These are phyloP conservation scores for Saccharomycopsis olivae DNA, from an alignment of 805 yeast genomes.

Conservation along the genomic window DNA sequence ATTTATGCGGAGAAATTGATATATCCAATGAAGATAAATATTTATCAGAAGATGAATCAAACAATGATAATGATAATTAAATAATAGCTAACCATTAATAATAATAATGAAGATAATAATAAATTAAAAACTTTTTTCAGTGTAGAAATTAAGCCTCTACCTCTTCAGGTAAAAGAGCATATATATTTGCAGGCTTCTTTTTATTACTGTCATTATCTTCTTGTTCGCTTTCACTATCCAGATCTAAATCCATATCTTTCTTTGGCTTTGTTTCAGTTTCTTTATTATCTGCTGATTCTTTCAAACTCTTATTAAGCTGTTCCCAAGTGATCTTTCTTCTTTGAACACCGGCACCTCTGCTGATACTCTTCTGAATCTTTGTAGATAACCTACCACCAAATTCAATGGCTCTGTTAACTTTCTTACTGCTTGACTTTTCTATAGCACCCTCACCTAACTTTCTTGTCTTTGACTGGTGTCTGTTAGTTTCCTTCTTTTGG, in stretches of 20 bases:
- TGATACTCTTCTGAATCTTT: slow-evolving; percentile 16
- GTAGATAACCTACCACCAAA: slow-evolving; percentile 14
- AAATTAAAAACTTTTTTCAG: too few relatives aligned
- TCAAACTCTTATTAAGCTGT: slow-evolving; percentile 8
- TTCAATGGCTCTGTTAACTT: slow-evolving; percentile 9
- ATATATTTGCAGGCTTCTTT: slow-evolving; percentile 1
- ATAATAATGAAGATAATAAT: too few relatives aligned
- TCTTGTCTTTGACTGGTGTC: background rate
- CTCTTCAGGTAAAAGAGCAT: slow-evolving; percentile 14
- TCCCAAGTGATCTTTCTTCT: slow-evolving; percentile 17
- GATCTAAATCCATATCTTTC: background rate
- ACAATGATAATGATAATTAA: background rate
- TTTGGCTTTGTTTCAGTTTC: background rate
- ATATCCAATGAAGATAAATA: background rate
- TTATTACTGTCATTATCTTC: slow-evolving; percentile 5
- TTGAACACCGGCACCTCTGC: slow-evolving; percentile 8
- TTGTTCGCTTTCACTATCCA: background rate
- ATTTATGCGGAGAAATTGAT: slow-evolving; percentile 17
- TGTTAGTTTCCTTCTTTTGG: slow-evolving; percentile 9
- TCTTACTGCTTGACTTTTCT: background rate
- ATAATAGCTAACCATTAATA: background rate
- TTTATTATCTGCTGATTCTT: background rate
- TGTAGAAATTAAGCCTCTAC: slow-evolving; percentile 17
- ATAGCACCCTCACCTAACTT: slow-evolving; percentile 1
- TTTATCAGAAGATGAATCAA: background rate